Percentiles rank a stretch among this genome's conserved stretches.
Evolutionary conservation across 352 stramenopile species (phyloP).

Genomic region (Pseudoperonospora humuli): DNA sequence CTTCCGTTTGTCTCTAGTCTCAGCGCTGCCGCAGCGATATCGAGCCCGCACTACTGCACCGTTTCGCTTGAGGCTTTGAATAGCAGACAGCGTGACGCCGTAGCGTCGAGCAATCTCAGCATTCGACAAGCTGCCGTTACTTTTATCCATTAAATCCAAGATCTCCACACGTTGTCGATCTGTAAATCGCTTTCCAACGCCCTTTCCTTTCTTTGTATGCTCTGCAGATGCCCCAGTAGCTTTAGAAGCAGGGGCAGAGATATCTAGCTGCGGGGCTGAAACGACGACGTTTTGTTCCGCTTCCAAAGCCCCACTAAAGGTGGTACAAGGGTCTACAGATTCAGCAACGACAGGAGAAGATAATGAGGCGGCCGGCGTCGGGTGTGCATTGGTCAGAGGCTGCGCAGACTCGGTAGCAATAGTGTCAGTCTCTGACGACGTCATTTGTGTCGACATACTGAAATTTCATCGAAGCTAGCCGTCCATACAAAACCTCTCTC

Average conservation of each 20-base stretch:
- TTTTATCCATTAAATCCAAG: slow-evolving; percentile 35
- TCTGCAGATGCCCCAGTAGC: neutral
- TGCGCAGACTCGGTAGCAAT: neutral
- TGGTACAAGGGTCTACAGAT: neutral
- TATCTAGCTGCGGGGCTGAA: slow-evolving; percentile 1
- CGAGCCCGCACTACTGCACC: slow-evolving; percentile 27
- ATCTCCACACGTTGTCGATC: slow-evolving; percentile 45
- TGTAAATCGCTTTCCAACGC: slow-evolving; percentile 32
- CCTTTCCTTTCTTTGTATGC: slow-evolving; percentile 21
- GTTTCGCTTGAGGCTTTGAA: slow-evolving; percentile 41
- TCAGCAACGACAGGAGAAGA: neutral
- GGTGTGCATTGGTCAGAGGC: neutral
- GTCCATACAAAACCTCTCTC: slow-evolving; percentile 9
- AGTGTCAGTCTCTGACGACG: neutral
- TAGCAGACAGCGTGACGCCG: slow-evolving; percentile 34
- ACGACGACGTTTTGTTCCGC: slow-evolving; percentile 2
- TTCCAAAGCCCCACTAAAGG: slow-evolving; percentile 3
- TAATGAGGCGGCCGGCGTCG: neutral
- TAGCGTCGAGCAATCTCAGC: slow-evolving; percentile 38
- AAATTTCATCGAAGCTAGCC: slow-evolving; percentile 1
- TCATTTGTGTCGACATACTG: slow-evolving; percentile 10
- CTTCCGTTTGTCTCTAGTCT: slow-evolving; percentile 29
- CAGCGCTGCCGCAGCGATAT: slow-evolving; percentile 35
- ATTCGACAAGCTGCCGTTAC: slow-evolving; percentile 28
- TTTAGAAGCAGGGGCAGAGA: neutral